Conservation (phyloP, 192 early-diverging fungal species). For the Glomus cerebriforme region DNA sequence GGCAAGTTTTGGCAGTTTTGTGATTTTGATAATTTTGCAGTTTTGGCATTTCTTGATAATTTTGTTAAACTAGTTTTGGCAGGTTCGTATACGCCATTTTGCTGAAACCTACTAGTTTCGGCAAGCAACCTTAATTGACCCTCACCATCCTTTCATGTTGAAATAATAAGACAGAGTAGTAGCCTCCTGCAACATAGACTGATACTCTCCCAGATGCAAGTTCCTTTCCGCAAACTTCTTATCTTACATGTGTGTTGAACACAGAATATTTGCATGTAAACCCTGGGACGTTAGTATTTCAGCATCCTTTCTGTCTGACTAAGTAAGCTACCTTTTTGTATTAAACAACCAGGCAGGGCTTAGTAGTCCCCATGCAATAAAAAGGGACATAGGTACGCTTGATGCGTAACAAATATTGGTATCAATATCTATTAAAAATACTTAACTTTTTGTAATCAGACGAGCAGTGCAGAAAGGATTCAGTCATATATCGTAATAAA, state of each 20-base stretch:
- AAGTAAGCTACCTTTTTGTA: background rate
- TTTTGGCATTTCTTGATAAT: too few species aligned
- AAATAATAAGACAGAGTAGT: background rate
- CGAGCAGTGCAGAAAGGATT: too few species aligned
- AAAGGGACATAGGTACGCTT: background rate
- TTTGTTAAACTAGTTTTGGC: too few species aligned
- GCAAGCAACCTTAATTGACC: too few species aligned
- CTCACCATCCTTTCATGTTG: conserved; percentile 6
- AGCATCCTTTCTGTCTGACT: conserved; percentile 17
- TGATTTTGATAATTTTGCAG: too few species aligned
- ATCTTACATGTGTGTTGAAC: conserved; percentile 17
- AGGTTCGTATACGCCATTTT: too few species aligned
- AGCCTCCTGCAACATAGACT: background rate
- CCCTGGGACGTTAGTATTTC: background rate
- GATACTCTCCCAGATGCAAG: background rate
- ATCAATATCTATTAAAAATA: too few species aligned
- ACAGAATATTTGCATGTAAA: conserved; percentile 28
- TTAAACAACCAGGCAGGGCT: conserved; percentile 7
- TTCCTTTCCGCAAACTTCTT: conserved; percentile 22
- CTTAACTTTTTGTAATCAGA: too few species aligned
- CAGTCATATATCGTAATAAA: too few species aligned
- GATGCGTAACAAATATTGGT: background rate
- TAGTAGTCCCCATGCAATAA: conserved; percentile 26
- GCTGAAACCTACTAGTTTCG: too few species aligned
- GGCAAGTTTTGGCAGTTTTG: too few species aligned